Evolutionary conservation across 2,329 filamentous ascomycete genomes (phyloP), one percentile per base, ranked within the genome.

Genomic region (Colletotrichum salicis): DNA sequence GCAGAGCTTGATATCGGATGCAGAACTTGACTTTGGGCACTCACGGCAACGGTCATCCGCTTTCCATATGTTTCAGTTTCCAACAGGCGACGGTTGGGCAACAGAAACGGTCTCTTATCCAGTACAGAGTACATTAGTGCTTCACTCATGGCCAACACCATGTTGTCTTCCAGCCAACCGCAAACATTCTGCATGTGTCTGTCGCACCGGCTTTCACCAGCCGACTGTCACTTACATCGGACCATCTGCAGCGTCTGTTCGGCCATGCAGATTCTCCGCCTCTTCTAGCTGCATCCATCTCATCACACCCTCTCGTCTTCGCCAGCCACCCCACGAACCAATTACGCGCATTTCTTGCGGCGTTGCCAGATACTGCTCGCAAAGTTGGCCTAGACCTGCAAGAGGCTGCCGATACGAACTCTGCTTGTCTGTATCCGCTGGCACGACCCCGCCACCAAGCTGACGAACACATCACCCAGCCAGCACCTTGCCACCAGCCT

Each of bases 321-420:
- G 41, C 58, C 69, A 68, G 57, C 64, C 69, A 58, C 64, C 69
- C 52, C 52, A 24, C 51, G 24, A 41, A 41, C 57, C 48, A 60
- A 52, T 41, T 57, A 15, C 59, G 48, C 19, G 31, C 33, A 22
- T 56, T 45, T 33, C 27, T 33, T 68, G 69, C 64, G 68, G 58
- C 27, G 22, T 55, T 35, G 45, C 45, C 33, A 37, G 27, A 54
- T 68, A 29, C 54, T 64, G 33, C 37, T 54, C 41, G 24, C 52
- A 41, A 58, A 55, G 15, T 12, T 41, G n/a, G 33, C 24, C 55
- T 41, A 69, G 51, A 45, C 51, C 48, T 35, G 48, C 57, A 71
- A 15, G 31, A 48, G 22, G 29, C 35, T 51, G 59, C 65, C 55
- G 59, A 64, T 69, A 69, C 65, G 54, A 71, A 55, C 31, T 64